Base-by-base conservation (phyloP, 2,329 filamentous ascomycete genomes). In the Amauroascus verrucosus region DNA sequence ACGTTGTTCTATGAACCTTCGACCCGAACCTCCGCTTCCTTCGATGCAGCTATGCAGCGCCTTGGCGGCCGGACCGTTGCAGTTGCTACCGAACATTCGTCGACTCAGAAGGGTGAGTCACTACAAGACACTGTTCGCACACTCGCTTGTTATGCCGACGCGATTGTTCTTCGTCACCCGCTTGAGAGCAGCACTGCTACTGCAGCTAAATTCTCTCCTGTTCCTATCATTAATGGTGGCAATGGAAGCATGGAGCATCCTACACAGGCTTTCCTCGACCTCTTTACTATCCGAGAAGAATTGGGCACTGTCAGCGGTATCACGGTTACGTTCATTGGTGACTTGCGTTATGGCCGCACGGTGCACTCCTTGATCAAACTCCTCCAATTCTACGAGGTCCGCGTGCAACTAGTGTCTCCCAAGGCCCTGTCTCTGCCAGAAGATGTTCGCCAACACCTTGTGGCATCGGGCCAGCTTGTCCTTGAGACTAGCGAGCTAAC, bases 1-100 rank as follows among this genome's bases (percentile, higher is more conserved):
- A 93, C 88, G 1, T 82, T 98, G 75, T 98, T 98, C 79, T 98
- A 90, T 71, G 93, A 98, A 77, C 93, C 93, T 1, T 97, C 91
- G 0, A 98, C 93, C 2, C 82, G 93, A 52, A 98, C 93, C 4
- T 96, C 91, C 11, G 83, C 87, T 35, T 98, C 93, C 2, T 98
- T 98, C 63, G 93, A 98, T 66, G 87, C 91, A 54, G 93, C 93
- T 40, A 98, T 98, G 93, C 94, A 98, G 77, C 86, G 94, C 50
- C 84, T 98, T 4, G 93, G 93, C 61, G 93, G 93, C 46, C 81
- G 88, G 47, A 91, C 86, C 2, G 79, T 98, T 51, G 78, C 84
- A 50, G 84, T 97, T 65, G 77, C 88, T 38, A 94, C 91, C 2
- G 80, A 83, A 5, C 82, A 87, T 61, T 96, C 91, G 1, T 95